Evolutionary conservation across 805 yeast species (phyloP), one percentile per base, ranked within the genome.

Genomic region (Candida vartiovaarae): DNA sequence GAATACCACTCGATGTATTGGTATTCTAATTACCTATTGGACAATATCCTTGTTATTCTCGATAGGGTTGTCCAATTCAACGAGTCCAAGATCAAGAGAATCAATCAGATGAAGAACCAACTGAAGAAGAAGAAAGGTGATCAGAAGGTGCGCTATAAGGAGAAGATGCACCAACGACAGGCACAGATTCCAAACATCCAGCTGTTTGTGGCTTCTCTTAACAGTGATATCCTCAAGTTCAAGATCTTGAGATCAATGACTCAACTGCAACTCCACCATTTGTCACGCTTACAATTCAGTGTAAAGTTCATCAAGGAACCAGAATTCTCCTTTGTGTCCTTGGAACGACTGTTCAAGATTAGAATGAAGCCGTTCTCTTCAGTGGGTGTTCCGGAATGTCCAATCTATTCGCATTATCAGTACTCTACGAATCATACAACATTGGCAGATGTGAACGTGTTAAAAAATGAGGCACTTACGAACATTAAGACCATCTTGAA

Each of bases 321-420:
- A 7, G 41, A 52, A 4, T 54, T 52, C 36, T 56, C 57, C 26
- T 56, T 53, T 38, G 57, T 60, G 32, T 50, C 59, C 25, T 50
- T 59, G 26, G 56, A 61, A 40, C 39, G 57, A 32, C 57, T 75
- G 15, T 80, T 72, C 56, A 64, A 71, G 8, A 64, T 88, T 38
- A 75, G 95, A 51, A 72, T 87, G 75, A 88, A 87, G 59, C 80
- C 93, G 4, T 86, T 84, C 66, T 75, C 82, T 24, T 75, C 88
- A 0, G 82, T 89, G 23, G 95, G 95, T 1, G 78, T 79, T 8
- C 96, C 96, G 1, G 72, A 70, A 28, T 54, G 77, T 35, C 89
- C 91, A 3, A 24, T 33, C 10, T 53, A 44, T 39, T 25, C 52
- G 1, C 36, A 50, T 3, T 59, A 63, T 41, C 50, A 52, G 28